Evolutionary conservation across 768 basidiomycete genomes (phyloP).

Genomic region (Podaxis sp.): DNA sequence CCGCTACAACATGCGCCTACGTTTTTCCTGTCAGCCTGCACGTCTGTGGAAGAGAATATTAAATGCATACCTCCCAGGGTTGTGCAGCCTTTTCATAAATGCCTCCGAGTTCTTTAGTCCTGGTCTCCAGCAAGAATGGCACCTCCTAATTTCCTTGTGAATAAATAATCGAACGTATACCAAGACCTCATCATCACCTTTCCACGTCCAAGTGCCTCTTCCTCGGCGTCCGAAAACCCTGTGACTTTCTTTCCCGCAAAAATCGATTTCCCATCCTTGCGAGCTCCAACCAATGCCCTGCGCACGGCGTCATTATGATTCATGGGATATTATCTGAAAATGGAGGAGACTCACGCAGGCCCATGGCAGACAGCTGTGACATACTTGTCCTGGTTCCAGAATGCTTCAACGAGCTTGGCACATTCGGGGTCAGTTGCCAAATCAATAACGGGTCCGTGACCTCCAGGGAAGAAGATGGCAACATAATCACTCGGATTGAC

Average conservation of each 20-base stretch:
- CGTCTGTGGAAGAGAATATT: background rate
- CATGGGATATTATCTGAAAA: background rate
- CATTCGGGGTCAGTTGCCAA: slow-evolving; percentile 54
- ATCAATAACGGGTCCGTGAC: slow-evolving; percentile 76
- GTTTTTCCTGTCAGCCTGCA: background rate
- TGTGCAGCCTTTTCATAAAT: slow-evolving; percentile 53
- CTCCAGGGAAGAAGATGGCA: slow-evolving; percentile 76
- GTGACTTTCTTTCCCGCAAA: slow-evolving; percentile 55
- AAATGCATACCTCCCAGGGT: slow-evolving; percentile 46
- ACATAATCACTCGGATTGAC: slow-evolving; percentile 60
- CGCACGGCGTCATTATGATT: background rate
- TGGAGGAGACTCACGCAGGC: slow-evolving; percentile 45
- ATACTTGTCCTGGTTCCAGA: slow-evolving; percentile 64
- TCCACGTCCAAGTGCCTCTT: slow-evolving; percentile 40
- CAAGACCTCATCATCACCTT: slow-evolving; percentile 28
- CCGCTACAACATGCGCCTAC: slow-evolving; percentile 49
- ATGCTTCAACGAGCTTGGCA: slow-evolving; percentile 52
- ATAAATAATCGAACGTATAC: background rate
- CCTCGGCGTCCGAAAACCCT: slow-evolving; percentile 72
- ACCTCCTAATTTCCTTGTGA: slow-evolving; percentile 32
- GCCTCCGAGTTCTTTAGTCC: slow-evolving; percentile 61
- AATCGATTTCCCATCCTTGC: slow-evolving; percentile 56
- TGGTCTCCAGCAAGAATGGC: slow-evolving; percentile 70
- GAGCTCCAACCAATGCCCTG: slow-evolving; percentile 56
- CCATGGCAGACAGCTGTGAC: slow-evolving; percentile 79